Evolutionary conservation across 148 eudicot species (phyloP), one percentile per base, ranked within the genome.

Genomic region (Arbutus unedo): DNA sequence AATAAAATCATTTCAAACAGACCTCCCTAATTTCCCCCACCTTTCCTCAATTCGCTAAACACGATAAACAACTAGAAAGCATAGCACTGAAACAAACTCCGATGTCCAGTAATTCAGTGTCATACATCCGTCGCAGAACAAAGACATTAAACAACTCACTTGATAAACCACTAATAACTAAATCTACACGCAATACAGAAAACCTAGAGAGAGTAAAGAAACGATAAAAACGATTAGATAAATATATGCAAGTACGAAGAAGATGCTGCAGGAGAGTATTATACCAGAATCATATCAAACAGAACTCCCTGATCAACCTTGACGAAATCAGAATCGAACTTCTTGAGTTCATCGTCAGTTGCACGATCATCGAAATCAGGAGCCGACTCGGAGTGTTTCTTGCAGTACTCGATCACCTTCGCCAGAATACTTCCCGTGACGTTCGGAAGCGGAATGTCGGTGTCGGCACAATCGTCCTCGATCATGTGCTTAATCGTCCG

Each of bases 341-440:
- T 44, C 81, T 76, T 81, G 81, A 85, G 84, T 0, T 55, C 72
- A 2, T 81, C 84, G 7, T 45, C 56, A 23, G 25, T 5, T 66
- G 77, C 77, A 13, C 9, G 77, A 18, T 79, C 82, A 1, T 78
- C 81, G 3, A 76, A 19, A 23, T 41, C 31, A 3, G 75, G 23
- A 38, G 60, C 14, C 66, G 66, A 59, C 48, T 87, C 76, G 41
- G 76, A 70, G 21, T 82, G 87, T n/a, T 75, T 73, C 64, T 74
- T 85, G 86, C 90, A 88, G 79, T 85, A 88, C 62, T 88, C 86
- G 74, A 89, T 85, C 50, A 81, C 82, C 74, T 77, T 85, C 3
- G 82, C 48, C 44, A 86, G 64, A 3, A 78, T 71, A 8, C 44
- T 25, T 51, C 87, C 55, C 9, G 82, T 76, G 38, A 89, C 91